Percentiles rank a stretch among this genome's conserved stretches.
These are phyloP conservation scores for Penicillium nordicum DNA, from an alignment of 2,329 filamentous ascomycete genomes.

Conservation along the genomic window DNA sequence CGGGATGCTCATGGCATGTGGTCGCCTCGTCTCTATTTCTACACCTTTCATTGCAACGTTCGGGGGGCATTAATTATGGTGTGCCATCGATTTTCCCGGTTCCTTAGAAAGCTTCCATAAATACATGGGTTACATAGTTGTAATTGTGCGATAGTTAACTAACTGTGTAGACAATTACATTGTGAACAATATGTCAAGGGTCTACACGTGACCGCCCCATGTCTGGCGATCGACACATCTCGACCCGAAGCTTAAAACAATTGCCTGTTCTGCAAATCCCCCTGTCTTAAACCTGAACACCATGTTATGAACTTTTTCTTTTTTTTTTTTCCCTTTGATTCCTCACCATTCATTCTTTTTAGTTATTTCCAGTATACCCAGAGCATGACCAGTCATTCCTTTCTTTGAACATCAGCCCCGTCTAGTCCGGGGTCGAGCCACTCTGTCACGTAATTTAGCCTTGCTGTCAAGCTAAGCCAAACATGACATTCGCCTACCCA, in stretches of 20 bases:
- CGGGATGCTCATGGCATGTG: too few species aligned
- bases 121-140: too few species aligned
- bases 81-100: too few species aligned
- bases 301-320: conserved; percentile 2
- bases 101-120: too few species aligned
- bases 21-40: too few species aligned
- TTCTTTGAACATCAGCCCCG: conserved; percentile 15
- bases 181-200: too few species aligned
- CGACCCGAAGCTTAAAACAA: conserved; percentile 8
- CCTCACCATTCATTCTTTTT: background rate
- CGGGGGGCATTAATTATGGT: too few species aligned
- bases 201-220: conserved; percentile 4
- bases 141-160: too few species aligned
- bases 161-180: too few species aligned
- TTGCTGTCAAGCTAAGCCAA: conserved; percentile 15
- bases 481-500: conserved; percentile 37
- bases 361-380: background rate
- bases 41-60: too few species aligned
- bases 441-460: conserved; percentile 1
- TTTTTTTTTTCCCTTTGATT: background rate
- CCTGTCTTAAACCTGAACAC: conserved; percentile 4
- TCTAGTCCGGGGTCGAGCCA: conserved; percentile 15
- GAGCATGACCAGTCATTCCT: conserved; percentile 22
- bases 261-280: conserved; percentile 2
- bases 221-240: conserved; percentile 7